Evolutionary conservation across 2,329 filamentous ascomycete species (phyloP), one percentile per base, ranked within the genome.

Genomic region (Aspergillus novoparasiticus): DNA sequence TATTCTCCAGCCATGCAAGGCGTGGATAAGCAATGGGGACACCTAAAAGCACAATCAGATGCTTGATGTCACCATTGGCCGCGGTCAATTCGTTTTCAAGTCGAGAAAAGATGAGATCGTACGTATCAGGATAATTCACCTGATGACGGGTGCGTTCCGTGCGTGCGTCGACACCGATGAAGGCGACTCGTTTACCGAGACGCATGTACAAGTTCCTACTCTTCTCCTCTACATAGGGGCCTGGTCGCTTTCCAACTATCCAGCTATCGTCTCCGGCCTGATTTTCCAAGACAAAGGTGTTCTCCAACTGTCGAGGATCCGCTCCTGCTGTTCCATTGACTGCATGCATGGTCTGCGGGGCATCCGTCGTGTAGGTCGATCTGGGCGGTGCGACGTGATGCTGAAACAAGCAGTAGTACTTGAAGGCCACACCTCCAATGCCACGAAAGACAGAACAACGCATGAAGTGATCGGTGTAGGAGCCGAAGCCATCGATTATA

Each of bases 1-100:
- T 91, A 73, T 97, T 97, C 76, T 98, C 94, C 5, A 97, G 84
- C 94, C 94, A 97, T n/a, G 94, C 95, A 59, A 97, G 84, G 70
- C 94, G 92, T 1, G 83, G 84, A 67, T 86, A 84, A 1, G 82
- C 81, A 70, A 96, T 94, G 0, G 93, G 92, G 26, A 91, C 88
- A 61, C 90, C 90, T 2, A 90, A 80, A 12, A 90, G 78, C 26
- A 90, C 76, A 45, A 90, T 80, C 26, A 90, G 73, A 71, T 90
- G 87, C 76, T 87, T 89, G 73, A 89, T 84, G 21, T 85, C 81
- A 32, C 82, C 83, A 61, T 85, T 82, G 6, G 79, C 74, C 0
- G 80, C 81, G 0, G 76, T 71, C 12, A 89, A 78, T 66, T 89
- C 85, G 12, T 76, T 74, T 34, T 83, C 74, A 3, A 88, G 76